A percentile compares a stretch with the other conserved stretches of the same genome.
phyloP scores from a whole-genome alignment of 176 grass and related monocot genomes.

The Urochloa ruziziensis region DNA sequence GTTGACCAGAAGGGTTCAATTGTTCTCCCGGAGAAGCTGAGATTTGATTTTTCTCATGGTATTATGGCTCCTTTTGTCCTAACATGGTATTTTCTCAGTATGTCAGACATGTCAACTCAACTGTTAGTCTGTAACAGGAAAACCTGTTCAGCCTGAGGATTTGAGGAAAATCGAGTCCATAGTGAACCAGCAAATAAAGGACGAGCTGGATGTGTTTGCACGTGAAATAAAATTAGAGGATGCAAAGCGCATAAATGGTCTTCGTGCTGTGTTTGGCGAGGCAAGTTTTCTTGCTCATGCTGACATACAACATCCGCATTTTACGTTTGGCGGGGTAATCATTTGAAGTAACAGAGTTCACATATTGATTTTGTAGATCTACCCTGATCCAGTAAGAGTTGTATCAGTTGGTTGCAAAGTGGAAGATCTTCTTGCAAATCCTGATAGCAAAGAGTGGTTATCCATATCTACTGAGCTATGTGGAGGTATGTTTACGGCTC shows the following conservation, averaged over 20 bases:
- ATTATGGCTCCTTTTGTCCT: slow-evolving; percentile 25
- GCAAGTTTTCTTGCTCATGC: slow-evolving; percentile 37
- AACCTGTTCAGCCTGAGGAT: slow-evolving; percentile 86
- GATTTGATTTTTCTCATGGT: slow-evolving; percentile 99
- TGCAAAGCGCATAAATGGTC: slow-evolving; percentile 72
- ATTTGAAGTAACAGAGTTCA: too few species aligned
- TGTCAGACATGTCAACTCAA: slow-evolving; percentile 9
- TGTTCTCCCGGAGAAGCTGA: slow-evolving; percentile 93
- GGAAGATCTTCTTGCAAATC: slow-evolving; percentile 63
- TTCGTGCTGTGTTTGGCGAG: slow-evolving; percentile 89
- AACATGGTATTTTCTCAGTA: not conserved
- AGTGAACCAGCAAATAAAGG: slow-evolving; percentile 93
- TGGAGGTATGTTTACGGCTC: slow-evolving; percentile 52
- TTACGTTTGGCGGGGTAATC: not conserved
- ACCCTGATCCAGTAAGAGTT: slow-evolving; percentile 88
- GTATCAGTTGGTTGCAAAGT: slow-evolving; percentile 83
- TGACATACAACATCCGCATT: too few species aligned
- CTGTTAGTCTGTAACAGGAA: slow-evolving; percentile 58
- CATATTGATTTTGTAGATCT: slow-evolving; percentile 59
- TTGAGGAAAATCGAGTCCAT: slow-evolving; percentile 93
- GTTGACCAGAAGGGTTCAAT: slow-evolving; percentile 99
- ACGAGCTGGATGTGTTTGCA: slow-evolving; percentile 74
- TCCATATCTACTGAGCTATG: slow-evolving; percentile 86
- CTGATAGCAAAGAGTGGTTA: slow-evolving; percentile 84
- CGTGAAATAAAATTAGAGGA: slow-evolving; percentile 63